Evolutionary conservation across 2,329 filamentous ascomycete genomes (phyloP), one percentile per base, ranked within the genome.

Genomic region (Exophiala sp.): DNA sequence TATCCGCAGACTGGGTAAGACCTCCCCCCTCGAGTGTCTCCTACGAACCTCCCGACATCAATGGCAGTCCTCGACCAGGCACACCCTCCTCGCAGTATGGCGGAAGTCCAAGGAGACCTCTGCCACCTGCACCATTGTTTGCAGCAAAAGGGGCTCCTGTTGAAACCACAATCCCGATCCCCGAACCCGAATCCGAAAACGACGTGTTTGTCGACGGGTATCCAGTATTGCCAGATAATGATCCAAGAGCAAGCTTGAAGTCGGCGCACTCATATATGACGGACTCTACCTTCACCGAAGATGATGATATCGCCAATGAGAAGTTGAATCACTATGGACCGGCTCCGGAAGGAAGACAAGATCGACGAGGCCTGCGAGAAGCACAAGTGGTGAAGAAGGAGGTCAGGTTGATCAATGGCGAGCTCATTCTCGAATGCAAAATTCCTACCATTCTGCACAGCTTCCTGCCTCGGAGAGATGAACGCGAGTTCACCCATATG

Each of bases 381-480:
- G 88, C 88, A 2, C 88, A 95, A 62, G 91, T 91, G 80, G 81
- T 85, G 9, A 93, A 84, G 69, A 95, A 95, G 65, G 91, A 97
- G 68, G 93, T 98, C 47, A 84, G 88, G 62, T 79, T 98, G 38
- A 94, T 97, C 77, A 97, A 98, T 65, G 93, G 93, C 64, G 91
- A 98, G 70, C 82, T 98, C 46, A 91, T 98, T 51, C 77, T 98
- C 40, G 93, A 98, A 72, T 97, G 93, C 77, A 98, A 98, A 72
- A 98, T 98, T 59, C 93, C 94, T 0, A 98, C 93, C 0, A 98
- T 97, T 60, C 76, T 98, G 34, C 94, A 97, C 78, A 95, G 89
- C 66, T 98, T 98, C 71, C 73, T 98, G 55, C 94, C 94, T 0
- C 81, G 91, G 13, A 82, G 91, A 52, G 89, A 96, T 65, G 91